A percentile compares a stretch with the other conserved stretches of the same genome.
Conservation (phyloP, 2,329 filamentous ascomycete genomes). For the Didymella pinodella region DNA sequence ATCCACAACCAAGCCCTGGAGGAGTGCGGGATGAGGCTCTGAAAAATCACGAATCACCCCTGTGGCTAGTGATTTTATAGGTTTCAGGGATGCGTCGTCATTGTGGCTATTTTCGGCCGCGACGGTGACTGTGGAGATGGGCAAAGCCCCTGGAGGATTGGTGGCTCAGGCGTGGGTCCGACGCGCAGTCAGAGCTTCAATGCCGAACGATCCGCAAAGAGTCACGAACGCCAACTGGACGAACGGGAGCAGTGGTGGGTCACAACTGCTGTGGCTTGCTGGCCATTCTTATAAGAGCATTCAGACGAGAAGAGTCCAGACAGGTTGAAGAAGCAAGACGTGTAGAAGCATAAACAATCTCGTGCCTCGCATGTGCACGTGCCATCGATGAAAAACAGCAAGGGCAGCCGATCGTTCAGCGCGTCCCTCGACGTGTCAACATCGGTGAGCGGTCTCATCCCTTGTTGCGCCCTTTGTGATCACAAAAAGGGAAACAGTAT, state of each 20-base stretch:
- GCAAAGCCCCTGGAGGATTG: conserved; percentile 24
- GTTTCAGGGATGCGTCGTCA: conserved; percentile 20
- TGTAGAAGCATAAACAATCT: not conserved
- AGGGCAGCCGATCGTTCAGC: conserved; percentile 1
- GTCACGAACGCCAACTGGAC: not conserved
- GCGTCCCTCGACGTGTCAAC: conserved; percentile 2
- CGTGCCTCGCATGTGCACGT: conserved; percentile 8
- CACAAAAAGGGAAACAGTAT: not conserved
- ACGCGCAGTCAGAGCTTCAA: conserved; percentile 23
- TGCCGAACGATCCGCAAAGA: conserved; percentile 29
- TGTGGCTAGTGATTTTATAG: conserved; percentile 24
- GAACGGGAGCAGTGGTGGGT: not conserved
- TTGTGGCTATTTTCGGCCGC: conserved; percentile 12
- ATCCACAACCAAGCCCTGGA: conserved; percentile 4
- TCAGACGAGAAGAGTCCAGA: not conserved
- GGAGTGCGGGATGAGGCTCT: conserved; percentile 10
- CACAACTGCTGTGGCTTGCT: not conserved
- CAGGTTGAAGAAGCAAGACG: not conserved
- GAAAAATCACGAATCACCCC: conserved; percentile 2
- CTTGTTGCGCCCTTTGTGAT: not conserved
- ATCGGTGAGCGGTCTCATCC: not conserved
- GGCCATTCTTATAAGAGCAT: not conserved
- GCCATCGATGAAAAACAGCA: conserved; percentile 1
- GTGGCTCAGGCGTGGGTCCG: conserved; percentile 24
- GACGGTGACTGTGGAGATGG: conserved; percentile 15